Evolutionary conservation across 2,329 filamentous ascomycete genomes (phyloP).

Genomic region (Tolypocladium album): DNA sequence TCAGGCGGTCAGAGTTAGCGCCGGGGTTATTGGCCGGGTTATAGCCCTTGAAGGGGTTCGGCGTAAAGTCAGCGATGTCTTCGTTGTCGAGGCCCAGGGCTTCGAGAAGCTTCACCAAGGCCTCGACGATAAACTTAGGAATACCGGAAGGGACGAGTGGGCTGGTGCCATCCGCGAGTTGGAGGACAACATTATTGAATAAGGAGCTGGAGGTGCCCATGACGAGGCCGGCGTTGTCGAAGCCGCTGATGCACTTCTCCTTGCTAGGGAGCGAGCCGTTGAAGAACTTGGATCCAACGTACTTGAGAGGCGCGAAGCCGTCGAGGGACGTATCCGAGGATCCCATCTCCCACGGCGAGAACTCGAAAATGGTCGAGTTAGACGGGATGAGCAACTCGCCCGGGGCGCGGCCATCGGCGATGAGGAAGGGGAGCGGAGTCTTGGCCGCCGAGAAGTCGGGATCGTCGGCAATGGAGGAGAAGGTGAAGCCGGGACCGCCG

Average conservation of each 20-base stretch:
- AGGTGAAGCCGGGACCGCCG: constrained; percentile 70
- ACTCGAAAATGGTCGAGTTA: constrained; percentile 54
- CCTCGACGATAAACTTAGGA: constrained; percentile 26
- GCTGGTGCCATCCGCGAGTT: constrained; percentile 44
- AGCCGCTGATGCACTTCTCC: constrained; percentile 45
- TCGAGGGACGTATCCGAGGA: constrained; percentile 48
- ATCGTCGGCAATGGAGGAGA: constrained; percentile 53
- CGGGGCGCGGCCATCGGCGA: constrained; percentile 36
- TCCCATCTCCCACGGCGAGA: constrained; percentile 57
- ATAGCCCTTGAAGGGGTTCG: constrained; percentile 49
- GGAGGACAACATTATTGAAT: constrained; percentile 63
- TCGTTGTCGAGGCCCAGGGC: constrained; percentile 49
- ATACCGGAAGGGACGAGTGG: constrained; percentile 41
- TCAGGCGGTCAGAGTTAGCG: constrained; percentile 41
- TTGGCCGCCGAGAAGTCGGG: constrained; percentile 29
- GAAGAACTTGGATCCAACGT: constrained; percentile 47
- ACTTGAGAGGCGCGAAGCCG: constrained; percentile 49
- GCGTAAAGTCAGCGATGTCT: constrained; percentile 63
- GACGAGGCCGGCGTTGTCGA: constrained; percentile 69
- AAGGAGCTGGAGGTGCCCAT: constrained; percentile 75
- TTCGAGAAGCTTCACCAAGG: constrained; percentile 38
- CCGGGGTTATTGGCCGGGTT: constrained; percentile 32
- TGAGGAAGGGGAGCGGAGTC: constrained; percentile 37
- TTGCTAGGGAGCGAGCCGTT: constrained; percentile 34
- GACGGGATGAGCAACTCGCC: constrained; percentile 30